Evolutionary conservation across 306 rosid genomes (phyloP), one percentile per base, ranked within the genome.

Genomic region (Purshia tridentata): DNA sequence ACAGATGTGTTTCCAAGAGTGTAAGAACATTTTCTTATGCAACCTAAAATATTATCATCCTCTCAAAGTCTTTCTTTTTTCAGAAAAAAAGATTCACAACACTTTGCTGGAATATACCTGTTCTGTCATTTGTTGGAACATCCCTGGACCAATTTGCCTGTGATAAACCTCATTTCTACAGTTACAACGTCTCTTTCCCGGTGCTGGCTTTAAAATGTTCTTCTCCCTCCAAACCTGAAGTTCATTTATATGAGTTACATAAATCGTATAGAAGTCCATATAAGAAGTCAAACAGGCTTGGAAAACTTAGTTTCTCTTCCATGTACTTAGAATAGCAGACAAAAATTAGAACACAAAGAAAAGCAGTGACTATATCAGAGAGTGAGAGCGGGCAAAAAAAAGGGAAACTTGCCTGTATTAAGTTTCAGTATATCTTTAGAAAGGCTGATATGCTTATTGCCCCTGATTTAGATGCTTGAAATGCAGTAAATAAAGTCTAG

Each of bases 121-220:
- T 84, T 94, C 99, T 42, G 99, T 91, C 97, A 94, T 91, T 82
- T 94, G 99, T 60, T 94, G 99, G 80, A 85, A 94, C 99, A 94
- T 94, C 67, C 99, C 99, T 16, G 99, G 99, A 61, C 99, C 99
- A 75, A 94, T 89, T 82, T 94, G 99, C 84, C 81, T 88, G 88
- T 94, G 99, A 70, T 94, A 85, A 67, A 94, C 99, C 87, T 94
- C 97, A 62, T 91, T 90, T 84, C 97, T 85, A 82, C 99, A 94
- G 79, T 94, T 94, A 81, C 99, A 94, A 57, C 90, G 86, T 81
- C 99, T 89, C 83, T 91, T 94, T 47, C 99, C 99, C 44, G 96
- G 97, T 70, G 99, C 97, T 44, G 96, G 57, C 84, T 94, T 94
- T 58, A 94, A 6, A 61, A 90, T 78, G 58, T 91, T 94, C 78